Conservation (phyloP, 306 rosid species). For the Inga oerstediana region DNA sequence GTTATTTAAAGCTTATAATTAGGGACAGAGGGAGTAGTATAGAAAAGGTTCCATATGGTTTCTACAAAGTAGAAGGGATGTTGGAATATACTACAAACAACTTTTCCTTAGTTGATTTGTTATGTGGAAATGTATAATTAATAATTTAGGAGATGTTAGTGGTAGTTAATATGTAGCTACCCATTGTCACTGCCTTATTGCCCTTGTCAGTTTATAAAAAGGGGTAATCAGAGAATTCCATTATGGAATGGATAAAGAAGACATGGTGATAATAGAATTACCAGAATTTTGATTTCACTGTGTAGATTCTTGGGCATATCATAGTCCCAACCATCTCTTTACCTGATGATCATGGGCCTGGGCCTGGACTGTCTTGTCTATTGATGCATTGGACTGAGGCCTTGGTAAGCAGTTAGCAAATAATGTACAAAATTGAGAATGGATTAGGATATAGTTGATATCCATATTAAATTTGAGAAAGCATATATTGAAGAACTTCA, state of each 20-base stretch:
- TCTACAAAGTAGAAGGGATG: too few relatives aligned
- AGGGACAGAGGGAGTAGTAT: too few relatives aligned
- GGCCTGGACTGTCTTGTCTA: not conserved
- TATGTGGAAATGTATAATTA: too few relatives aligned
- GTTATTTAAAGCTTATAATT: too few relatives aligned
- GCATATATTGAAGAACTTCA: not conserved
- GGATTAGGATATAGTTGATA: not conserved
- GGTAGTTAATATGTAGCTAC: not conserved
- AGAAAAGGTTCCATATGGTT: too few relatives aligned
- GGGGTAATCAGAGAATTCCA: not conserved
- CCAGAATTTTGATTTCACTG: not conserved
- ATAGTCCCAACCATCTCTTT: not conserved
- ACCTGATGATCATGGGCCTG: not conserved
- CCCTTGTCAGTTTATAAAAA: not conserved
- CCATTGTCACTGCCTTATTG: not conserved
- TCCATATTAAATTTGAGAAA: not conserved
- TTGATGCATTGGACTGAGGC: not conserved
- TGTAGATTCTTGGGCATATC: not conserved
- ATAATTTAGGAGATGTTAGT: too few relatives aligned
- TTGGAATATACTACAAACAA: too few relatives aligned
- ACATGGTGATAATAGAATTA: not conserved
- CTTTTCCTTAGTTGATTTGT: too few relatives aligned
- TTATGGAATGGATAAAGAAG: not conserved
- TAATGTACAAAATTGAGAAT: not conserved
- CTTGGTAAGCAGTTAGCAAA: not conserved